These are phyloP conservation scores for Cryptosporidium xiaoi DNA, from an alignment of 169 alveolate genomes.

Conservation along the genomic window DNA sequence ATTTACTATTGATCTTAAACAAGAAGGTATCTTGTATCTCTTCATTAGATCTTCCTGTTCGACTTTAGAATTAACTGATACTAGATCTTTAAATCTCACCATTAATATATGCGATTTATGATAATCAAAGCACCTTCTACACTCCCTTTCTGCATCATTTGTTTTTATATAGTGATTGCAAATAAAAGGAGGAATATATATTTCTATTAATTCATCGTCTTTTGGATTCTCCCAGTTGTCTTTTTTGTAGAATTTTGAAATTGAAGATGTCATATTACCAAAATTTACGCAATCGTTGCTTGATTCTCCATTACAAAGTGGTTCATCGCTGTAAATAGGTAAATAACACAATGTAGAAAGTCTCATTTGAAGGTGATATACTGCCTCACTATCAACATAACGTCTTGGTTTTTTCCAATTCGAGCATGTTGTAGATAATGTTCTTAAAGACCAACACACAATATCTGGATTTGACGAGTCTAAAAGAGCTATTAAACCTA, in stretches of 20 bases:
- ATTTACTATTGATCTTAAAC: conserved; percentile 33
- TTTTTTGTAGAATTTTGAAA: conserved; percentile 42
- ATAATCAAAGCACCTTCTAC: conserved; percentile 63
- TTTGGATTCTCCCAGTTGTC: conserved; percentile 53
- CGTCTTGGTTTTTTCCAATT: conserved; percentile 72
- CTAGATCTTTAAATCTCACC: conserved; percentile 38
- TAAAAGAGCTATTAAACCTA: conserved; percentile 56
- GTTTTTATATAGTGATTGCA: conserved; percentile 41
- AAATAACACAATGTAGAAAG: conserved; percentile 56
- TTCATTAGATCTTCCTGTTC: conserved; percentile 52
- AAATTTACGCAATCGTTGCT: background rate
- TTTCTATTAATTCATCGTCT: conserved; percentile 56
- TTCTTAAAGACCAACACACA: conserved; percentile 70
- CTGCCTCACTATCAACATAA: conserved; percentile 53
- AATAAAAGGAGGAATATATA: conserved; percentile 53
- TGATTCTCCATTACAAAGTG: background rate
- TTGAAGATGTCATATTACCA: background rate
- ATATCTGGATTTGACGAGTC: conserved; percentile 72
- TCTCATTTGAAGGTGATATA: conserved; percentile 70
- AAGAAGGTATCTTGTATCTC: conserved; percentile 41
- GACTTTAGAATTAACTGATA: conserved; percentile 5
- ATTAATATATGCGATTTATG: conserved; percentile 58
- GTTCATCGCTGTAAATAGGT: conserved; percentile 21
- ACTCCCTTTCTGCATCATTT: conserved; percentile 16
- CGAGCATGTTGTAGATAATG: conserved; percentile 66